Percentiles rank a stretch among this genome's conserved stretches.
Evolutionary conservation across 2,329 filamentous ascomycete genomes (phyloP).

Genomic region (Samsoniella hepiali): DNA sequence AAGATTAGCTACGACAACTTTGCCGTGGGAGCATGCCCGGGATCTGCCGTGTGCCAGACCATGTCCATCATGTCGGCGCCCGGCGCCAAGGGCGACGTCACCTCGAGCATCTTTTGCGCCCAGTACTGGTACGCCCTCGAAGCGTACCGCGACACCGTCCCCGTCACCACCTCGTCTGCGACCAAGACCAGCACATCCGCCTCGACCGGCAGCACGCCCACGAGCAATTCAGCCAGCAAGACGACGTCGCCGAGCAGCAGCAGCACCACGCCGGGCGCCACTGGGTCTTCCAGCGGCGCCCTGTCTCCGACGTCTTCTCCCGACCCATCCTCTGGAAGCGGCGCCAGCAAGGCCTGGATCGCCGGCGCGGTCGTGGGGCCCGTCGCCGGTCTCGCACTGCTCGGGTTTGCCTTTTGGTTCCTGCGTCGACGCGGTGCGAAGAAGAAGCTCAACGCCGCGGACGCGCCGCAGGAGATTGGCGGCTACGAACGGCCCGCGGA

Average conservation of each 20-base stretch:
- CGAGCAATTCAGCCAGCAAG: slow-evolving; percentile 6
- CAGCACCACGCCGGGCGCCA: neutral
- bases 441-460: neutral
- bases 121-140: slow-evolving; percentile 14
- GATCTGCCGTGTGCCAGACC: slow-evolving; percentile 9
- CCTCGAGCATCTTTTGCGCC: slow-evolving; percentile 17
- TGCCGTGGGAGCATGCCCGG: slow-evolving; percentile 5
- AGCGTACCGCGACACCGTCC: slow-evolving; percentile 14
- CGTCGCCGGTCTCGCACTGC: slow-evolving; percentile 4
- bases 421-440: neutral
- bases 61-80: slow-evolving; percentile 15
- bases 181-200: neutral
- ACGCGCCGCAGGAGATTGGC: slow-evolving; percentile 11
- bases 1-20: slow-evolving; percentile 12
- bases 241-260: neutral
- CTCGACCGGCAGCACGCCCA: slow-evolving; percentile 9
- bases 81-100: slow-evolving; percentile 5
- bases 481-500: slow-evolving; percentile 12
- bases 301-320: neutral
- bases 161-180: neutral
- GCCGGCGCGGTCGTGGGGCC: slow-evolving; percentile 15
- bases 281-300: neutral
- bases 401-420: slow-evolving; percentile 12
- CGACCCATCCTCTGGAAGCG: neutral
- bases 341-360: slow-evolving; percentile 13